phyloP scores from a whole-genome alignment of 2,329 filamentous ascomycete genomes.

The Fusarium sublunatum region DNA sequence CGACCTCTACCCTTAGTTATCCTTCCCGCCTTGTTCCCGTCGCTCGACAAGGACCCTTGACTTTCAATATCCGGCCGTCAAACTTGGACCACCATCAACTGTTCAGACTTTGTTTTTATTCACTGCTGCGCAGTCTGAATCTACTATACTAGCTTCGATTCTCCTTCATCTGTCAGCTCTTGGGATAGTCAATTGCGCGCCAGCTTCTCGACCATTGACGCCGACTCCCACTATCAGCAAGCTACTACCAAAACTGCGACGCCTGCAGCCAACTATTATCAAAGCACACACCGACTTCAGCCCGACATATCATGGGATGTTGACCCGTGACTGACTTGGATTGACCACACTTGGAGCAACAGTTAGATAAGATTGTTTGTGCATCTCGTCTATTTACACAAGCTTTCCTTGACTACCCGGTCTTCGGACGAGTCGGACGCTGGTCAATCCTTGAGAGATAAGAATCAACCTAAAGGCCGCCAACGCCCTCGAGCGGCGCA shows the following conservation, averaged over 20 bases:
- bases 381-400: conserved; percentile 27
- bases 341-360: conserved; percentile 29
- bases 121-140: conserved; percentile 14
- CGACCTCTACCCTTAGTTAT: conserved; percentile 11
- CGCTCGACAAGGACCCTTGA: conserved; percentile 24
- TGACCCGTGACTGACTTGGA: conserved; percentile 40
- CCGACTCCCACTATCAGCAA: conserved; percentile 42
- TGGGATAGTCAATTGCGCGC: conserved; percentile 15
- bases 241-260: conserved; percentile 38
- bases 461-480: conserved; percentile 32
- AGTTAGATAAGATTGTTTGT: conserved; percentile 29
- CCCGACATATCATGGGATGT: conserved; percentile 41
- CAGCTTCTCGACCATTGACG: conserved; percentile 36
- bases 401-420: conserved; percentile 21
- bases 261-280: conserved; percentile 37
- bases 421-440: neutral
- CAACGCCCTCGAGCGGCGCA: conserved; percentile 28
- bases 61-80: conserved; percentile 24
- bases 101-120: conserved; percentile 34
- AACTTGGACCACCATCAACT: conserved; percentile 21
- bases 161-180: conserved; percentile 10
- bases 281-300: conserved; percentile 41
- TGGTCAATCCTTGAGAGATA: conserved; percentile 23
- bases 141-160: conserved; percentile 7
- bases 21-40: conserved; percentile 37